These are phyloP conservation scores for Ambrosiella xylebori DNA, from an alignment of 2,329 filamentous ascomycete species.

Conservation along the genomic window DNA sequence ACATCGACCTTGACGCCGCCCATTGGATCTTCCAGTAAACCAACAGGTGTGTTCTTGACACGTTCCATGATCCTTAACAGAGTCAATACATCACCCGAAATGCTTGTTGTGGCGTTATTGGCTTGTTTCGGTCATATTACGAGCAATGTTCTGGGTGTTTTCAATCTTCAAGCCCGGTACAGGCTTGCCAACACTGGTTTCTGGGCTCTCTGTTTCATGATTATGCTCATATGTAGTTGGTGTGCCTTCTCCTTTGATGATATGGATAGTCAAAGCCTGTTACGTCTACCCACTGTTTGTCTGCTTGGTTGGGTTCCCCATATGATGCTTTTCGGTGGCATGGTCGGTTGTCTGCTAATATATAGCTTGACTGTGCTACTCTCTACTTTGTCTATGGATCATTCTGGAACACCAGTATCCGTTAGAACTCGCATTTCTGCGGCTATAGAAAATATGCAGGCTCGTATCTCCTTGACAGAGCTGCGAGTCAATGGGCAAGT, in stretches of 20 bases:
- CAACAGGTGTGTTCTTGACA: constrained; percentile 23
- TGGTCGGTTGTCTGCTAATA: constrained; percentile 56
- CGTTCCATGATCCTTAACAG: constrained; percentile 54
- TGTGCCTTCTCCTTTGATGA: constrained; percentile 44
- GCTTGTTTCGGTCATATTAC: constrained; percentile 77
- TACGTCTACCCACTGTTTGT: constrained; percentile 84
- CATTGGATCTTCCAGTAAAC: constrained; percentile 17
- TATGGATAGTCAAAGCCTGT: constrained; percentile 43
- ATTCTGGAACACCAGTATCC: background rate
- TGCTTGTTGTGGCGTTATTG: constrained; percentile 72
- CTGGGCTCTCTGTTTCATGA: constrained; percentile 85
- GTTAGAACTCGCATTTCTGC: constrained; percentile 18
- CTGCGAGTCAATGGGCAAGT: constrained; percentile 71
- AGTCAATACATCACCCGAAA: constrained; percentile 78
- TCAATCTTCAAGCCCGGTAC: constrained; percentile 61
- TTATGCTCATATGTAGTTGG: constrained; percentile 63
- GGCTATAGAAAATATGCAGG: constrained; percentile 81
- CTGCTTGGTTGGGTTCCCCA: constrained; percentile 92
- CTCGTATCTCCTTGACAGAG: constrained; percentile 68
- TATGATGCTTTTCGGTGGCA: constrained; percentile 68
- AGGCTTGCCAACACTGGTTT: constrained; percentile 76
- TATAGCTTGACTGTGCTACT: constrained; percentile 62
- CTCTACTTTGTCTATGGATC: constrained; percentile 33
- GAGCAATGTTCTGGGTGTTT: constrained; percentile 65
- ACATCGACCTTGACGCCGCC: background rate